Base-by-base conservation (phyloP, 768 basidiomycete species). In the Exidia glandulosa region DNA sequence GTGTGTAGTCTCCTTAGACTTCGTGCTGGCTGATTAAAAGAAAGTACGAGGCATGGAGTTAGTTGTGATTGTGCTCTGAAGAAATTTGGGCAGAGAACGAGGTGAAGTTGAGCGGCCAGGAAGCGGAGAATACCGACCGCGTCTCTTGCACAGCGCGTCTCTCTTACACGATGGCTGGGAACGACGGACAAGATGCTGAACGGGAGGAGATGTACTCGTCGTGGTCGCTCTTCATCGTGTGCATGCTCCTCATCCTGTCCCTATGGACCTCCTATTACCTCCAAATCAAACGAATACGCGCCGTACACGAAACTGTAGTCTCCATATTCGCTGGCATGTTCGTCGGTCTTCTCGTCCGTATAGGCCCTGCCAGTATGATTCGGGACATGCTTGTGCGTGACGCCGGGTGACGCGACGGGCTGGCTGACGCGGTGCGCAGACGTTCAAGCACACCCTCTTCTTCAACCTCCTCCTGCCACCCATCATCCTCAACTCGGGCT, bases 381-480 rank as follows among this genome's bases (percentile, higher is more conserved):
- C 79, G 93, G 66, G 92, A 94, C 68, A 99, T 99, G 95, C 77
- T 99, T 77, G 94, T 94, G 75, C 80, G 93, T 78, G 1, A 2
- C 41, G 12, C 29, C n/a, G 7, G 12, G 41, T 34, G 50, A 37
- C 56, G 36, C 33, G 9, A 19, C 29, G 25, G 32, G 32, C 37
- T 34, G 10, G 19, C 58, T 34, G 48, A 33, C 32, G 48, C 47
- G n/a, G 54, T 27, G 58, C 64, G 2, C 67, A 95, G 94, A 94
- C 90, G 9, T 95, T 95, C 80, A 91, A 90, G 71, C 92, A 95
- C 69, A 97, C 95, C 2, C 78, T 98, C 56, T 95, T 99, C 78
- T 96, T 98, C 79, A 98, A 99, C 72, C 79, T 98, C 25, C 78
- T 99, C n/a, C 82, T 98, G 3, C 96, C 95, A 4, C 96, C 96